Evolutionary conservation across 1,139 yeast genomes (phyloP), one percentile per base, ranked within the genome.

Genomic region (Debaryomyces subglobosus): DNA sequence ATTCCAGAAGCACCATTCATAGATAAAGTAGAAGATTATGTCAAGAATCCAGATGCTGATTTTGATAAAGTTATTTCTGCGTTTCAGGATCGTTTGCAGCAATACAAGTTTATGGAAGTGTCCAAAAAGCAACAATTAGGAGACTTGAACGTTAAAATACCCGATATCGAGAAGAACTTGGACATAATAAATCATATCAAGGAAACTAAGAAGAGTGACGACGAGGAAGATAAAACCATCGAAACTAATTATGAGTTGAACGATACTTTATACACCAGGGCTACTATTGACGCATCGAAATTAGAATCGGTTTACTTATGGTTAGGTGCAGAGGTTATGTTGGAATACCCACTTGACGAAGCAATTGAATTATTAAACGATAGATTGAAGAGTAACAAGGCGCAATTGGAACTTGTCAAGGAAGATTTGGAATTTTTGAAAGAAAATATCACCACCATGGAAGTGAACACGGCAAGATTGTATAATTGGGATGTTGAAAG

Each of bases 321-420:
- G 99, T 77, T 94, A 18, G 99, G 99, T 9, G 98, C 99, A 1
- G 96, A 92, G 60, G 95, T 94, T 16, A 94, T 94, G 99, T 76
- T 95, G 60, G 99, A 94, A 64, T 94, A 94, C 64, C 92, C 97
- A 4, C 74, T 90, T 33, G 87, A 82, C 40, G 99, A 94, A 64
- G 99, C 99, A 1, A 78, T 85, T 44, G 84, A 74, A 27, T 74
- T 95, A 58, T 73, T 95, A 51, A 64, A 76, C 23, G 79, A 78
- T 37, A 84, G 94, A 63, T 77, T 92, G 53, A 68, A 67, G 24
- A 81, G 81, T 33, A 92, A 96, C 30, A 69, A 80, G 56, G 74
- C 78, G 44, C 87, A 82, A 55, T 74, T 86, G 56, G 63, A 67
- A 25, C 68, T 78, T 8, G 85, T 94, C 34, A 81, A 85, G 56